phyloP scores from a whole-genome alignment of 2,329 filamentous ascomycete species.

The Calcarisporium arbuscula region DNA sequence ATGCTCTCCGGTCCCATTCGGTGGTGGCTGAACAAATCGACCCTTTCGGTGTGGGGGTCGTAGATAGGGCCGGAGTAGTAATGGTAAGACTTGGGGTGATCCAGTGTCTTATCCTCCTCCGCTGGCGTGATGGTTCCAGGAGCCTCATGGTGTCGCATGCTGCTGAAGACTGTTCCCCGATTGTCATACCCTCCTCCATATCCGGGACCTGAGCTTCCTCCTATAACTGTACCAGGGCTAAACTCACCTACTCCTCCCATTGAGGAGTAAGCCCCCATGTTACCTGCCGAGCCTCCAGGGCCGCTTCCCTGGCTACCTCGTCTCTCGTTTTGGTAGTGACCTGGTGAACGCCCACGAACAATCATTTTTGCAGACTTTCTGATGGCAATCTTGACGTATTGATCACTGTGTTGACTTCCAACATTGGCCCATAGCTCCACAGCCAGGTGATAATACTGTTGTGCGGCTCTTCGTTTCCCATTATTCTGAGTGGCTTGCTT shows the following conservation, averaged over 20 bases:
- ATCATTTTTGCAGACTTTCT: conserved; percentile 76
- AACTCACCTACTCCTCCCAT: conserved; percentile 21
- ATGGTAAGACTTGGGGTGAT: conserved; percentile 44
- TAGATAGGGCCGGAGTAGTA: conserved; percentile 48
- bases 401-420: conserved; percentile 39
- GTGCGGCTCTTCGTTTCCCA: conserved; percentile 79
- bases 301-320: conserved; percentile 65
- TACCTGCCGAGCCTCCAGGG: conserved; percentile 56
- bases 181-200: conserved; percentile 21
- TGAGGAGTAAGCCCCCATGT: conserved; percentile 39
- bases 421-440: conserved; percentile 75
- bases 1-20: conserved; percentile 27
- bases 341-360: conserved; percentile 76
- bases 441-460: conserved; percentile 89
- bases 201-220: too few species aligned
- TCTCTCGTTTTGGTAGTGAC: conserved; percentile 69
- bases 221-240: conserved; percentile 4
- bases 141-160: conserved; percentile 43
- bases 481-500: conserved; percentile 93
- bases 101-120: conserved; percentile 45
- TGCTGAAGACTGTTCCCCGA: conserved; percentile 30
- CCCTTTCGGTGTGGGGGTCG: conserved; percentile 39
- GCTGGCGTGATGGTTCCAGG: conserved; percentile 44
- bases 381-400: conserved; percentile 65
- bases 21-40: conserved; percentile 44